phyloP scores from a whole-genome alignment of 805 yeast species.

The Spencermartinsiella europaea region DNA sequence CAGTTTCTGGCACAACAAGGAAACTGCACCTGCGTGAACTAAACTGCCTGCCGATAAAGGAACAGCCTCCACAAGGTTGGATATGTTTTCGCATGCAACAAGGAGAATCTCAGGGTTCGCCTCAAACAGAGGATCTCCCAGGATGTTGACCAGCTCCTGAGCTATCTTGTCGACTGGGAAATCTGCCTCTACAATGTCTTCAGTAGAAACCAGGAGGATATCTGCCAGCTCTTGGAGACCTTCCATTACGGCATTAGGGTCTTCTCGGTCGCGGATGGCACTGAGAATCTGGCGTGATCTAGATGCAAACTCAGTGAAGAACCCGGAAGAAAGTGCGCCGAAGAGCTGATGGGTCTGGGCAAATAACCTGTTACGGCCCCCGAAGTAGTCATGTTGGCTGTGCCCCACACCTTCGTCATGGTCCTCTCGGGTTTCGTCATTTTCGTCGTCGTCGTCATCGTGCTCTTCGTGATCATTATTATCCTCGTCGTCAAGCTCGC shows the following conservation, averaged over 20 bases:
- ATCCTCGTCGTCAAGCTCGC: constrained; percentile 20
- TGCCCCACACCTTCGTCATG: constrained; percentile 15
- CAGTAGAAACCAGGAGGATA: constrained; percentile 30
- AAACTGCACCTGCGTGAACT: constrained; percentile 60
- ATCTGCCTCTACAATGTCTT: constrained; percentile 24
- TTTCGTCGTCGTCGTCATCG: constrained; percentile 5
- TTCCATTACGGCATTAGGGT: constrained; percentile 27
- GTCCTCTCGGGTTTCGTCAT: constrained; percentile 1
- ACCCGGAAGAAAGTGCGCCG: constrained; percentile 21
- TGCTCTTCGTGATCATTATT: constrained; percentile 17
- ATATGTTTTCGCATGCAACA: constrained; percentile 77
- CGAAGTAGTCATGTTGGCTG: constrained; percentile 8
- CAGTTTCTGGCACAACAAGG: constrained; percentile 58
- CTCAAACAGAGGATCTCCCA: constrained; percentile 51
- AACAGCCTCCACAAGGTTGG: constrained; percentile 72
- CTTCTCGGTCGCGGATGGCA: constrained; percentile 24
- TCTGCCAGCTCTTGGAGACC: constrained; percentile 33
- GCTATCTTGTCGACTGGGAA: constrained; percentile 58
- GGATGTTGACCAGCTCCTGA: constrained; percentile 48
- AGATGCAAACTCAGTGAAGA: constrained; percentile 27
- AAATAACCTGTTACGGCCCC: constrained; percentile 3
- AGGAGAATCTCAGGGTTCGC: constrained; percentile 76
- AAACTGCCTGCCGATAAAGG: constrained; percentile 59
- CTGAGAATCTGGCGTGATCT: constrained; percentile 21
- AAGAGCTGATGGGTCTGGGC: constrained; percentile 13